A percentile compares a stretch with the other conserved stretches of the same genome.
These are phyloP conservation scores for Dactylellina haptotyla DNA, from an alignment of 2,329 filamentous ascomycete species.

Conservation along the genomic window DNA sequence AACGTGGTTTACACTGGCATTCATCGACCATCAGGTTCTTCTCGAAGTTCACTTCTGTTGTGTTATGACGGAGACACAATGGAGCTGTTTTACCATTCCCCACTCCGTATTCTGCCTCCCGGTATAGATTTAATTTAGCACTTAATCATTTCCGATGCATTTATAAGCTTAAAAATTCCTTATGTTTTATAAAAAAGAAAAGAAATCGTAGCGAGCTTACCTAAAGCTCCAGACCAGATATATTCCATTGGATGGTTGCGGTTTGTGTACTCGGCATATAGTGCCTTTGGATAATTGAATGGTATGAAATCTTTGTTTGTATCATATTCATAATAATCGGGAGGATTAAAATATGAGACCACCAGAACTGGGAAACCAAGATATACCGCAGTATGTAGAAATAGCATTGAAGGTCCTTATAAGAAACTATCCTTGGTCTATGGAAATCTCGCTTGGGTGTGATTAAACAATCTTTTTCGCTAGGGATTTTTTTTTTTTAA, in stretches of 20 bases:
- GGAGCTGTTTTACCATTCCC: too few species aligned
- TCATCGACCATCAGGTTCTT: background rate
- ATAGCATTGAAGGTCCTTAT: too few species aligned
- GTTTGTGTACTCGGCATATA: background rate
- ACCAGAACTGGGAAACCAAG: background rate
- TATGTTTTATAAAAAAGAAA: background rate
- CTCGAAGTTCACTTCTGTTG: too few species aligned
- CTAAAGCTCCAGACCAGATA: slow-evolving; percentile 21
- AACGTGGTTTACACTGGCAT: slow-evolving; percentile 5
- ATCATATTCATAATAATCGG: too few species aligned
- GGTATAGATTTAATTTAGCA: background rate
- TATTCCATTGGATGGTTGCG: background rate
- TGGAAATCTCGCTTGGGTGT: too few species aligned
- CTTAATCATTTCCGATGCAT: background rate
- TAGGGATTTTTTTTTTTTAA: too few species aligned
- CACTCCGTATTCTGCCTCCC: background rate
- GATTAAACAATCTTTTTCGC: too few species aligned
- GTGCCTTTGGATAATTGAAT: background rate
- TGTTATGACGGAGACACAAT: too few species aligned
- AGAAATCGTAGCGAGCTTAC: background rate
- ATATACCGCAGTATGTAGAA: too few species aligned
- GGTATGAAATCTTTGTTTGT: background rate
- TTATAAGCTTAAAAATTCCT: too few species aligned
- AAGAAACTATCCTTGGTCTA: too few species aligned
- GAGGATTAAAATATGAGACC: too few species aligned